Conservation (phyloP, 2,329 filamentous ascomycete genomes). For the Sodiomyces alkalinus region DNA sequence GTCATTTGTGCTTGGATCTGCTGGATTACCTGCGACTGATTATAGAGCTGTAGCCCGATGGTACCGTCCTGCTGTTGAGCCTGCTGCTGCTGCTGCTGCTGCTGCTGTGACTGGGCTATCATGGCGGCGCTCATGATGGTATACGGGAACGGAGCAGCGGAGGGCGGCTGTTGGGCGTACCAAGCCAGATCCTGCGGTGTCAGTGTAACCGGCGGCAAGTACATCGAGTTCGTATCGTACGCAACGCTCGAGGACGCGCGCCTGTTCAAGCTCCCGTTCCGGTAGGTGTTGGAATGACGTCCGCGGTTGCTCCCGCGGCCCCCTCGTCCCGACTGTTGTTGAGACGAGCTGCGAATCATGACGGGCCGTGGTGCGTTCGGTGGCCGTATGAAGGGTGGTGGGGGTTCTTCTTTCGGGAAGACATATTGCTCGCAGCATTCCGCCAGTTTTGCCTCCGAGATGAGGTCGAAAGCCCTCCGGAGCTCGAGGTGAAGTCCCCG, state of each 20-base stretch:
- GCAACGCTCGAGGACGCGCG: conserved; percentile 37
- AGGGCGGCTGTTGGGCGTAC: conserved; percentile 26
- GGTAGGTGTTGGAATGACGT: conserved; percentile 28
- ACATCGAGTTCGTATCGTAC: conserved; percentile 32
- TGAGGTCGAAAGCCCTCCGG: conserved; percentile 70
- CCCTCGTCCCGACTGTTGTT: conserved; percentile 30
- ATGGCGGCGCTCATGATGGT: conserved; percentile 8
- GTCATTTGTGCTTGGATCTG: conserved; percentile 9
- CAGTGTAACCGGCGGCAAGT: conserved; percentile 26
- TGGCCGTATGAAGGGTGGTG: conserved; percentile 39
- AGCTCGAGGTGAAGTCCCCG: conserved; percentile 81
- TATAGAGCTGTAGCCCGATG: conserved; percentile 7
- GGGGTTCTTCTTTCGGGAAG: conserved; percentile 71
- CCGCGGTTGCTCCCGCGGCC: conserved; percentile 34
- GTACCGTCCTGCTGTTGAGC: conserved; percentile 5
- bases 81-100: conserved; percentile 13
- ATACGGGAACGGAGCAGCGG: conserved; percentile 24
- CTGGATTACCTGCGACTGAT: conserved; percentile 8
- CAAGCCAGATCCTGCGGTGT: conserved; percentile 30
- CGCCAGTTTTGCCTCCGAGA: conserved; percentile 63
- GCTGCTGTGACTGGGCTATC: conserved; percentile 14
- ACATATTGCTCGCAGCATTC: conserved; percentile 80
- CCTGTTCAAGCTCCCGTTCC: conserved; percentile 29
- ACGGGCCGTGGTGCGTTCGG: conserved; percentile 36
- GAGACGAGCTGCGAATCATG: conserved; percentile 45